Conservation (phyloP, 2,329 filamentous ascomycete species). For the Penicillium crustosum region DNA sequence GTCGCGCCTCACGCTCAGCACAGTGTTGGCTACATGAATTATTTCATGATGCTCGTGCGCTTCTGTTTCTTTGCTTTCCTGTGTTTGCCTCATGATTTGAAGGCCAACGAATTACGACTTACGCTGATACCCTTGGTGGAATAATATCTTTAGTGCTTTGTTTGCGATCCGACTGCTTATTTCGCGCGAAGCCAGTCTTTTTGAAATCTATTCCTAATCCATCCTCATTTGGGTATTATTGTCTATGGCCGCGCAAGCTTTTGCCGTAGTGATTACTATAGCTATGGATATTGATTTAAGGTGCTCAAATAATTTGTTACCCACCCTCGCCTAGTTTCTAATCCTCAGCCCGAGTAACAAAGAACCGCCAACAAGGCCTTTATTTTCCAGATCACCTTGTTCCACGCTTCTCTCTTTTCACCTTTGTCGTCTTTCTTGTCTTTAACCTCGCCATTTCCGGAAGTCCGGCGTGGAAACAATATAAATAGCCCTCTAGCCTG, state of each 20-base stretch:
- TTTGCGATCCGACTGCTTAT: constrained; percentile 5
- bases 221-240: not conserved
- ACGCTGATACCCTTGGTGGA: constrained; percentile 28
- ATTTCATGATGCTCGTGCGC: constrained; percentile 5
- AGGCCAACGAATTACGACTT: constrained; percentile 24
- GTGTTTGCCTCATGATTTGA: constrained; percentile 16
- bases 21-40: not conserved
- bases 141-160: constrained; percentile 12
- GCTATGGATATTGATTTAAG: not conserved
- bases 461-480: too few relatives aligned
- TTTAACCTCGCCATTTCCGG: not conserved
- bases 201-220: not conserved
- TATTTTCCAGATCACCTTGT: not conserved
- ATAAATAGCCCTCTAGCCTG: not conserved
- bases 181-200: constrained; percentile 13
- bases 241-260: too few relatives aligned
- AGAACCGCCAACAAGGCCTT: not conserved
- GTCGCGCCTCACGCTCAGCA: not conserved
- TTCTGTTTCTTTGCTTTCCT: constrained; percentile 12
- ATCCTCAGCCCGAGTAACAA: not conserved
- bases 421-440: not conserved
- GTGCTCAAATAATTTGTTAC: not conserved
- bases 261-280: not conserved
- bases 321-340: not conserved
- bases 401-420: not conserved